These are phyloP conservation scores for Zymoseptoria tritici DNA, from an alignment of 2,329 filamentous ascomycete genomes.

Conservation along the genomic window DNA sequence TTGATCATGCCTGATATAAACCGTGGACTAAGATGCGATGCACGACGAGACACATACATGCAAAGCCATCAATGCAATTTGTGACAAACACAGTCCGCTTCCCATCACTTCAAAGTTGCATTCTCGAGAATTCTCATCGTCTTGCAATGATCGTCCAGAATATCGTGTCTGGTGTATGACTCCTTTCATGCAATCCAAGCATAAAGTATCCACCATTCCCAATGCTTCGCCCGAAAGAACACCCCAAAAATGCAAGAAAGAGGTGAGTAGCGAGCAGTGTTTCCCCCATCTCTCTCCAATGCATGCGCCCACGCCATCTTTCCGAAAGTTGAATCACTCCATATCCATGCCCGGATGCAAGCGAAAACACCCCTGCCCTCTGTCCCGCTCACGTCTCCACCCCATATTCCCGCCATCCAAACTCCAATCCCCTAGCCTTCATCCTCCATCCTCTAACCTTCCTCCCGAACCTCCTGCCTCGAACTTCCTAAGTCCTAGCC, in stretches of 20 bases:
- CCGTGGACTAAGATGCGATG: too few relatives aligned
- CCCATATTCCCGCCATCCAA: background rate
- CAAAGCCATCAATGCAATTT: too few relatives aligned
- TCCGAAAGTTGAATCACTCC: too few relatives aligned
- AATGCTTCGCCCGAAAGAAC: background rate
- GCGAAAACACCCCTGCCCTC: too few relatives aligned
- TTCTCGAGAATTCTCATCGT: background rate
- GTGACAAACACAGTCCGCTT: too few relatives aligned
- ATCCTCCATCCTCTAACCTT: background rate
- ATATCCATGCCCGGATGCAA: too few relatives aligned
- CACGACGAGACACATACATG: too few relatives aligned
- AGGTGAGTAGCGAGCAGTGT: background rate
- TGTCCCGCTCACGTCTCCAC: background rate
- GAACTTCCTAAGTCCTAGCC: conserved; percentile 17
- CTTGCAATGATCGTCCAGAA: background rate
- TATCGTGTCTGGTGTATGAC: background rate
- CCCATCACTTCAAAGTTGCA: background rate
- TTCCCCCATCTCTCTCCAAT: background rate
- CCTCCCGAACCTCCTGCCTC: background rate
- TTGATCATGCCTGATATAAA: background rate
- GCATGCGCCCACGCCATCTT: background rate
- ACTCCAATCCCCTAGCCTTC: background rate
- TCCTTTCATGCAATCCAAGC: background rate
- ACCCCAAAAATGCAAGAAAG: background rate
- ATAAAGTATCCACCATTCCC: background rate